Evolutionary conservation across 495 filamentous ascomycete genomes (phyloP).

Genomic region (Trichoderma virens): DNA sequence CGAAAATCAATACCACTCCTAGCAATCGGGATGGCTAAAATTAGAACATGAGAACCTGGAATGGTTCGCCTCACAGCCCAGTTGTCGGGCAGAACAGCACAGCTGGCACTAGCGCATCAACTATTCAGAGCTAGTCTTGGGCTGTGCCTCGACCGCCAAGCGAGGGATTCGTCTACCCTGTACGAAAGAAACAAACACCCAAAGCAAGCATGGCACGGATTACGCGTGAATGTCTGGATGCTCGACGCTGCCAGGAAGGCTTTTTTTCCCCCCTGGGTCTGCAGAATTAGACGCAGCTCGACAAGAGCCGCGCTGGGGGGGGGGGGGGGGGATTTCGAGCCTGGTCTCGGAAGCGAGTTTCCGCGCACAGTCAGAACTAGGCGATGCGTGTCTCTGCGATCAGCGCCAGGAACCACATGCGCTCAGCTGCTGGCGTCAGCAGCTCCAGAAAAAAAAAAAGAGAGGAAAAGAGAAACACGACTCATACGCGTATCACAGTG

Average conservation of each 20-base stretch:
- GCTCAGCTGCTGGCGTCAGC: neutral
- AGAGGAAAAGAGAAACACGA: neutral
- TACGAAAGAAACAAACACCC: too few species aligned
- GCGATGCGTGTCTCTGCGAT: neutral
- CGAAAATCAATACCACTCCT: neutral
- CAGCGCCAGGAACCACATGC: constrained; percentile 4
- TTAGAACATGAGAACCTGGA: neutral
- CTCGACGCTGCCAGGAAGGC: too few species aligned
- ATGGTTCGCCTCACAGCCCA: constrained; percentile 4
- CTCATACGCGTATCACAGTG: neutral
- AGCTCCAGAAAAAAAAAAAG: neutral
- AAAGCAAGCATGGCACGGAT: too few species aligned
- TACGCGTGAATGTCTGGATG: too few species aligned
- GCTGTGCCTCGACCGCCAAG: too few species aligned
- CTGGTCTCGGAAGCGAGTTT: neutral
- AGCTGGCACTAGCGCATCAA: neutral
- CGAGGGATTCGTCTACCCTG: too few species aligned
- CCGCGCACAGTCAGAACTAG: constrained; percentile 2
- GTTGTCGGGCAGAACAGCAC: neutral
- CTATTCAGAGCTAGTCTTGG: neutral
- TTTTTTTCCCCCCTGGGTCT: too few species aligned
- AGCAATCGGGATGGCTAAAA: neutral
- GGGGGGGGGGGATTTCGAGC: too few species aligned
- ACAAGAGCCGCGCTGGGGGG: too few species aligned
- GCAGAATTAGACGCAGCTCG: too few species aligned